These are phyloP conservation scores for Monascus ruber DNA, from an alignment of 2,329 filamentous ascomycete genomes.

Conservation along the genomic window DNA sequence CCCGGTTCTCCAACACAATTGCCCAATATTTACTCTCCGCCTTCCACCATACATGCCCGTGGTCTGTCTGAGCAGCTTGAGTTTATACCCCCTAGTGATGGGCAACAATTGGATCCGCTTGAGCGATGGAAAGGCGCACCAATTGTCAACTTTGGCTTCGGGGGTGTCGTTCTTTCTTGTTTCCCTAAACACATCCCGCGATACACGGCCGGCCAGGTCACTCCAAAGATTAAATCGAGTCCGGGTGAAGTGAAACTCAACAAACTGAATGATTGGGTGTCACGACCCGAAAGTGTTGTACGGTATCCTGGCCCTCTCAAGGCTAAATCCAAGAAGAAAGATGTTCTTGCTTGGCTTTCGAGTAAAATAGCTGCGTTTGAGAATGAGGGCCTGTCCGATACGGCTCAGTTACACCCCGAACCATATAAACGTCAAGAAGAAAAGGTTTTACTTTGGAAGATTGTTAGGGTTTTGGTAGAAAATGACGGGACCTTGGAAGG, in stretches of 20 bases:
- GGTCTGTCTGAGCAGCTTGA: slow-evolving; percentile 40
- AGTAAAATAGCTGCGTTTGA: slow-evolving; percentile 66
- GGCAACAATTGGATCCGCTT: slow-evolving; percentile 57
- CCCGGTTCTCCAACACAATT: slow-evolving; percentile 30
- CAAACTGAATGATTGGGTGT: slow-evolving; percentile 61
- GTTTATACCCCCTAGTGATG: slow-evolving; percentile 46
- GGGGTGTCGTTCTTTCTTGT: slow-evolving; percentile 67
- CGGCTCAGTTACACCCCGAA: slow-evolving; percentile 39
- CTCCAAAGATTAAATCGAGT: slow-evolving; percentile 69
- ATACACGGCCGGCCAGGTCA: slow-evolving; percentile 61
- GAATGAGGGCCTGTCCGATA: slow-evolving; percentile 34
- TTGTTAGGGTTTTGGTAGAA: slow-evolving; percentile 71
- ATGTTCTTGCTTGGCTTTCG: slow-evolving; percentile 68
- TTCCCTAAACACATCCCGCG: slow-evolving; percentile 84
- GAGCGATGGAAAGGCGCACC: slow-evolving; percentile 86
- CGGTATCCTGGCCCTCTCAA: slow-evolving; percentile 86
- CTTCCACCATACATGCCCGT: slow-evolving; percentile 22
- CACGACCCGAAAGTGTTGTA: slow-evolving; percentile 58
- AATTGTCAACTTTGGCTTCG: slow-evolving; percentile 77
- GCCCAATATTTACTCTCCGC: slow-evolving; percentile 23
- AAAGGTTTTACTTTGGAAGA: slow-evolving; percentile 75
- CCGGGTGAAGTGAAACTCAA: slow-evolving; percentile 73
- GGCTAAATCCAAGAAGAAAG: slow-evolving; percentile 91
- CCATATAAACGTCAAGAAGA: slow-evolving; percentile 61
- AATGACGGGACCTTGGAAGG: slow-evolving; percentile 75